Evolutionary conservation across 306 rosid species (phyloP).

Genomic region (Crotalaria pallida): DNA sequence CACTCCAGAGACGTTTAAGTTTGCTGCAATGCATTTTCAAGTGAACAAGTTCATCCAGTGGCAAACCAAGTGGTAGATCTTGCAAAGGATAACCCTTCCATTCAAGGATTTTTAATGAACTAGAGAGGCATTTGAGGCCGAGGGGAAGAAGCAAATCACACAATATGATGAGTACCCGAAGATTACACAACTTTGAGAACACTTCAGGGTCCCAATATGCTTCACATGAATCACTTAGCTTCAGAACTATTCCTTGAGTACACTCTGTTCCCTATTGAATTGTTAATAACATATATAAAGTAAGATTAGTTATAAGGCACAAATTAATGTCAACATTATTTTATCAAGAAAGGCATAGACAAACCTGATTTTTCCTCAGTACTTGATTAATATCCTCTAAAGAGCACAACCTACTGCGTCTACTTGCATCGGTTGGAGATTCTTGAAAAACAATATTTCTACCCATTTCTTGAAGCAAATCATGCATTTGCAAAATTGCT

Average conservation of each 20-base stretch:
- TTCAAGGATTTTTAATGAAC: too few relatives aligned
- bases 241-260: too few relatives aligned
- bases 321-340: neutral
- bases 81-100: conserved; percentile 14
- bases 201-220: conserved; percentile 7
- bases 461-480: too few relatives aligned
- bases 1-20: neutral
- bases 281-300: neutral
- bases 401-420: conserved; percentile 29
- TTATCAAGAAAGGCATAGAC: neutral
- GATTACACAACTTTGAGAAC: conserved; percentile 18
- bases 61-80: neutral
- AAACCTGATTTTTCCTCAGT: neutral
- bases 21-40: conserved; percentile 7
- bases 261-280: neutral
- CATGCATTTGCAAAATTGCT: conserved; percentile 20
- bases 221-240: neutral
- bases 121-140: too few relatives aligned
- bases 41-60: conserved; percentile 21
- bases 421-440: conserved; percentile 15
- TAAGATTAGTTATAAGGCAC: neutral
- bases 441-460: conserved; percentile 27
- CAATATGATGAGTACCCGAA: too few relatives aligned
- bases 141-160: too few relatives aligned
- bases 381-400: conserved; percentile 19